A percentile compares a stretch with the other conserved stretches of the same genome.
These are phyloP conservation scores for Ananas comosus DNA, from an alignment of 176 grass and related monocot species.

Conservation along the genomic window DNA sequence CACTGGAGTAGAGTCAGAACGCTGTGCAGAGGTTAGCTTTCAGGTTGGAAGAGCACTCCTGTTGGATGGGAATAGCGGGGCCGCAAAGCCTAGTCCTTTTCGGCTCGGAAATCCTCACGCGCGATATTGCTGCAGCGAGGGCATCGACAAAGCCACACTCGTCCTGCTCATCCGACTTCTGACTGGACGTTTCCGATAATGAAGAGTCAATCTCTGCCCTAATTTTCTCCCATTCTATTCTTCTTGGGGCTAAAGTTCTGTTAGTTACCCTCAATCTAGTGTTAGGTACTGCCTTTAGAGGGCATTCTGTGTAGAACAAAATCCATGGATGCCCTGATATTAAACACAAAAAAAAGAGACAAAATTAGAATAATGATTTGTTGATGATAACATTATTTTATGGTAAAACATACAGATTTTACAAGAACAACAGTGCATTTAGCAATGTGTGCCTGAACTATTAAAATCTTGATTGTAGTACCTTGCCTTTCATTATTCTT, in stretches of 20 bases:
- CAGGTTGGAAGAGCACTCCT: conserved; percentile 54
- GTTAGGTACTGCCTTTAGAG: conserved; percentile 31
- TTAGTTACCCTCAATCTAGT: conserved; percentile 34
- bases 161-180: conserved; percentile 39
- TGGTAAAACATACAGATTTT: background rate
- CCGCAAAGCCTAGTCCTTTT: conserved; percentile 54
- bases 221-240: conserved; percentile 31
- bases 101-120: conserved; percentile 54
- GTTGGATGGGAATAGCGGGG: conserved; percentile 38
- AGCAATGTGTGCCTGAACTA: too few species aligned
- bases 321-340: conserved; percentile 91
- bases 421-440: background rate
- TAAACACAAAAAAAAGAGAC: conserved; percentile 12
- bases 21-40: conserved; percentile 69
- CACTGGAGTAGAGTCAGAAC: conserved; percentile 32
- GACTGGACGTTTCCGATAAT: conserved; percentile 30
- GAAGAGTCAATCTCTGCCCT: conserved; percentile 29
- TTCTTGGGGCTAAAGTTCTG: conserved; percentile 26
- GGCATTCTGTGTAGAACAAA: conserved; percentile 46
- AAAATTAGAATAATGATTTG: background rate
- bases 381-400: background rate
- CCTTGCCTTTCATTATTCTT: too few species aligned
- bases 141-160: conserved; percentile 60
- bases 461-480: too few species aligned
- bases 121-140: conserved; percentile 55